phyloP scores from a whole-genome alignment of 2,329 filamentous ascomycete genomes.

The Dactylellina haptotyla region DNA sequence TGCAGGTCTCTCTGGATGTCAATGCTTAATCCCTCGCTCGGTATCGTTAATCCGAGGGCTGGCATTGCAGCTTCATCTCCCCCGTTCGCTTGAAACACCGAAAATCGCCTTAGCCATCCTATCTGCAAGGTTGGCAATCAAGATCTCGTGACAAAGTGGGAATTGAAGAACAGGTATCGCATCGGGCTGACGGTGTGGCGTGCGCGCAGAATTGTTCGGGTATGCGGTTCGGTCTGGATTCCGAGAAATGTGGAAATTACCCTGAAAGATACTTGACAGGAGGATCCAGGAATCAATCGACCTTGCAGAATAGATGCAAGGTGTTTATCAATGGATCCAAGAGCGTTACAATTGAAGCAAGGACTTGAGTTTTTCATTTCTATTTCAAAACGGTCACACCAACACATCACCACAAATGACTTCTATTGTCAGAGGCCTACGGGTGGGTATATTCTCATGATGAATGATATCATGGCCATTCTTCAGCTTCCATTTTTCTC shows the following conservation, averaged over 20 bases:
- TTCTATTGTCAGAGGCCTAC: not conserved
- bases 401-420: not conserved
- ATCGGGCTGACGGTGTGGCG: no score
- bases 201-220: not conserved
- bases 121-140: no score
- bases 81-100: no score
- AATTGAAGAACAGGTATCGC: no score
- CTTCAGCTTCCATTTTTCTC: not conserved
- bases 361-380: not conserved
- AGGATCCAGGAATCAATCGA: conserved; percentile 2
- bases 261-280: not conserved
- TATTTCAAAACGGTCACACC: not conserved
- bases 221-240: not conserved
- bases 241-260: not conserved
- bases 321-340: not conserved
- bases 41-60: no score
- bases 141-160: no score
- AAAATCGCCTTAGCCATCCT: no score
- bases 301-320: conserved; percentile 21
- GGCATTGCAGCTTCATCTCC: no score
- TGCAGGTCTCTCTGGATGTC: no score
- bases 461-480: not conserved
- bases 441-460: not conserved
- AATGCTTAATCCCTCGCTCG: no score
- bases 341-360: not conserved